These are phyloP conservation scores for Hypoxylon sp. DNA, from an alignment of 2,329 filamentous ascomycete genomes.

Conservation along the genomic window DNA sequence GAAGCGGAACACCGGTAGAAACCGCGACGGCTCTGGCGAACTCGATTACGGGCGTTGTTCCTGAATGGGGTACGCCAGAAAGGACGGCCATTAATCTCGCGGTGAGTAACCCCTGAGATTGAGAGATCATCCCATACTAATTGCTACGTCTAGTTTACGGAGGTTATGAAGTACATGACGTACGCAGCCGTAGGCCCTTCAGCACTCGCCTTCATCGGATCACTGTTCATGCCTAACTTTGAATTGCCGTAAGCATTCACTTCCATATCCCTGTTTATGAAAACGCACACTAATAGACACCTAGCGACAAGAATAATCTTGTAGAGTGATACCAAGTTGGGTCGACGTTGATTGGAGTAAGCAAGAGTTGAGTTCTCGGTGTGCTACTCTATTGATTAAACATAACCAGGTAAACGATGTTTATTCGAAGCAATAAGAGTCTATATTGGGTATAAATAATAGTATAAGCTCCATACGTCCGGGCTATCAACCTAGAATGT, in stretches of 20 bases:
- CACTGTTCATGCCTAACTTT: conserved; percentile 39
- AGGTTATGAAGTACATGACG: conserved; percentile 43
- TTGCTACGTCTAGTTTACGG: conserved; percentile 35
- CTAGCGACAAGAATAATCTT: conserved; percentile 33
- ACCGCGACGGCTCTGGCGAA: conserved; percentile 53
- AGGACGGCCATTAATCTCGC: conserved; percentile 54
- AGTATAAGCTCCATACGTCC: too few species aligned
- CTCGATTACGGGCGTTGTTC: conserved; percentile 54
- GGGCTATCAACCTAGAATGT: too few species aligned
- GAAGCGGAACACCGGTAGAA: conserved; percentile 41
- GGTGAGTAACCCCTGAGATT: conserved; percentile 36
- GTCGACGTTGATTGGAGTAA: too few species aligned
- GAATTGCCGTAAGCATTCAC: conserved; percentile 32
- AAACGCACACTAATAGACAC: conserved; percentile 5
- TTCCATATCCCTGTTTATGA: neutral
- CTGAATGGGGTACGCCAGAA: conserved; percentile 52
- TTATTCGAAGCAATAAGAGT: too few species aligned
- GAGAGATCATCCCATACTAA: neutral
- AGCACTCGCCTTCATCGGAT: conserved; percentile 32
- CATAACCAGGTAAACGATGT: too few species aligned
- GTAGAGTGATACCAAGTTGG: conserved; percentile 23
- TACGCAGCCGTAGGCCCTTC: conserved; percentile 41
- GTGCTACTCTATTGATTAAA: too few species aligned
- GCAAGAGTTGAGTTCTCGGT: too few species aligned
- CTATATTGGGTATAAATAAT: too few species aligned